These are phyloP conservation scores for Xylaria sp. DNA, from an alignment of 495 filamentous ascomycete species.

Conservation along the genomic window DNA sequence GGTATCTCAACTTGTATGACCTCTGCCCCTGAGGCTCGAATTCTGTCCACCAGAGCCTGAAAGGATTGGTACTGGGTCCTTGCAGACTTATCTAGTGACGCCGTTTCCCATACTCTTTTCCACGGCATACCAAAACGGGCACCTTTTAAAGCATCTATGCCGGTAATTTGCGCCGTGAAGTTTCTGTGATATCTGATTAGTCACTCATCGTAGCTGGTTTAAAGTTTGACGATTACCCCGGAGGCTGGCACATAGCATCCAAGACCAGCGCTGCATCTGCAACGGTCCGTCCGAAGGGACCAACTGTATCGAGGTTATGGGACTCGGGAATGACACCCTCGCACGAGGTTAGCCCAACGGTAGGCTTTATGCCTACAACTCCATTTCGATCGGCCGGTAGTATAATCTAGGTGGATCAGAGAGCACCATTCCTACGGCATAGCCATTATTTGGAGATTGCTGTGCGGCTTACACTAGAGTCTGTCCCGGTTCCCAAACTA, in stretches of 20 bases:
- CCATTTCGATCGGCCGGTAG: conserved; percentile 69
- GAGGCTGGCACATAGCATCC: conserved; percentile 68
- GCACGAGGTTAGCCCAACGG: conserved; percentile 68
- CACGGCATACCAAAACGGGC: conserved; percentile 75
- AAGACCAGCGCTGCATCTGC: conserved; percentile 70
- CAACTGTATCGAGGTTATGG: conserved; percentile 70
- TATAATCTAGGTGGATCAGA: conserved; percentile 33
- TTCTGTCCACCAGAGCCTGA: conserved; percentile 56
- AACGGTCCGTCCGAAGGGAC: conserved; percentile 69
- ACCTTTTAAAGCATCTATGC: conserved; percentile 60
- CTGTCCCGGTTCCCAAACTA: conserved; percentile 75
- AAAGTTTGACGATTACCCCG: conserved; percentile 36
- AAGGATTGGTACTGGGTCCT: background rate
- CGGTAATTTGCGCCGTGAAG: conserved; percentile 31
- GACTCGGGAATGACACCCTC: conserved; percentile 70
- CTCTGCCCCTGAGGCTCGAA: conserved; percentile 67
- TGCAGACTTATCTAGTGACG: conserved; percentile 36
- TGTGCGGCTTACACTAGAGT: conserved; percentile 60
- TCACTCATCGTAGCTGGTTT: background rate
- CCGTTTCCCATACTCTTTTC: conserved; percentile 70
- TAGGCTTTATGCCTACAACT: conserved; percentile 72
- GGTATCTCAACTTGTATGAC: conserved; percentile 76
- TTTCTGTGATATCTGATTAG: background rate
- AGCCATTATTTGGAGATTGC: background rate
- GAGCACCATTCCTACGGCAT: background rate